phyloP scores from a whole-genome alignment of 371 early-diverging fungal genomes.

The Saksenaea vasiformis region DNA sequence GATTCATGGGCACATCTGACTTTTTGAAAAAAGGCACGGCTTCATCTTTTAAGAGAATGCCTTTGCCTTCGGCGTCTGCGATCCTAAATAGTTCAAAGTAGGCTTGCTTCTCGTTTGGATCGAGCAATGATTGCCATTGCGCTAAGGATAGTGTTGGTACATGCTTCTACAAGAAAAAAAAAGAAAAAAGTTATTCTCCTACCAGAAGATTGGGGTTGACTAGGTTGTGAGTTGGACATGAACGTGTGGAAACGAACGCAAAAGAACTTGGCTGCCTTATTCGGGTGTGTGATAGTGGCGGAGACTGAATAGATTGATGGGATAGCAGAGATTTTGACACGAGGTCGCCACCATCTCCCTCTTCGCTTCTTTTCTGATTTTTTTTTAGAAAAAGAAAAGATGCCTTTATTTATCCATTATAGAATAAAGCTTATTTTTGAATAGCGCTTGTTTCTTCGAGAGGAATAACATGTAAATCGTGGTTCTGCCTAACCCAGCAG shows the following conservation, averaged over 20 bases:
- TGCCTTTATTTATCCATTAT: no score
- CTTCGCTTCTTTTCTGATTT: no score
- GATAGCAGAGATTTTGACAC: not conserved
- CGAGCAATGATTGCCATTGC: conserved; percentile 36
- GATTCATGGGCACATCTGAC: conserved; percentile 67
- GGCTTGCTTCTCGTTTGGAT: conserved; percentile 64
- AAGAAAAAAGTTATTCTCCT: not conserved
- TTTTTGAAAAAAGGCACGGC: conserved; percentile 83
- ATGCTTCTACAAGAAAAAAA: not conserved
- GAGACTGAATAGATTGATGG: not conserved
- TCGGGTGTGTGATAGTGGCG: not conserved
- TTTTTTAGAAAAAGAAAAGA: no score
- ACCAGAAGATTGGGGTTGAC: not conserved
- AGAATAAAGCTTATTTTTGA: not conserved
- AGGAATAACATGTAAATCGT: not conserved
- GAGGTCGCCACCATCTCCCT: no score
- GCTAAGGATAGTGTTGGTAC: not conserved
- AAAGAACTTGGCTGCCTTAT: not conserved
- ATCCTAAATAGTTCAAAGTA: conserved; percentile 69
- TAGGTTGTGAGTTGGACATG: not conserved
- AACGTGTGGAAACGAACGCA: not conserved
- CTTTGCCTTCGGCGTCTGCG: conserved; percentile 69
- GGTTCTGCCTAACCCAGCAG: conserved; percentile 37
- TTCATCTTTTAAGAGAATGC: conserved; percentile 70
- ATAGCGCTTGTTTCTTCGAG: not conserved